phyloP scores from a whole-genome alignment of 805 yeast species.

The Yamadazyma ubonensis region DNA sequence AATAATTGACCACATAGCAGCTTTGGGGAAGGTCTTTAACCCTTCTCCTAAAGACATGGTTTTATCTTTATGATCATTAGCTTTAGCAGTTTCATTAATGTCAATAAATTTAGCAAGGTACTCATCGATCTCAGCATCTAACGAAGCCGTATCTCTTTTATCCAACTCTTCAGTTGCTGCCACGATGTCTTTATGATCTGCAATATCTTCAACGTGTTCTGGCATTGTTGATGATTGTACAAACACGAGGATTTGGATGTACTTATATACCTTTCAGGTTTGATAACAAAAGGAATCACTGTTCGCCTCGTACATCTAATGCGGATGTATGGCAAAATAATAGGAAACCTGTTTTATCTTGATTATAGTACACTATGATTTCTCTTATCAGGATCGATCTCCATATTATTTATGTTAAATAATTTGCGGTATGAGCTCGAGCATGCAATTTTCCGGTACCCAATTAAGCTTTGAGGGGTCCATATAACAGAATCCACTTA shows the following conservation, averaged over 20 bases:
- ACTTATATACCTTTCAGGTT: not conserved
- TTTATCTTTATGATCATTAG: constrained; percentile 30
- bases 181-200: constrained; percentile 7
- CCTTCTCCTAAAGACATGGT: constrained; percentile 35
- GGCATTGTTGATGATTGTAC: constrained; percentile 2
- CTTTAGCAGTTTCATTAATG: not conserved
- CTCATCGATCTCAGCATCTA: constrained; percentile 25
- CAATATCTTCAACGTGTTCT: constrained; percentile 18
- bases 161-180: constrained; percentile 9
- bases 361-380: not conserved
- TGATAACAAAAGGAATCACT: no score
- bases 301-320: no score
- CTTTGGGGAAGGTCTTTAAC: constrained; percentile 36
- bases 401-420: no score
- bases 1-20: constrained; percentile 38
- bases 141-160: constrained; percentile 2
- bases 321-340: no score
- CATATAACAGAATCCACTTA: no score
- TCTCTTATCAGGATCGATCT: not conserved
- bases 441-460: not conserved
- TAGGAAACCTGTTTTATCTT: not conserved
- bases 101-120: constrained; percentile 38
- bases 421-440: not conserved
- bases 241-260: not conserved
- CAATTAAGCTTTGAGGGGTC: no score